Evolutionary conservation across 176 grass and related monocot species (phyloP).

Genomic region (Oryza longistaminata): DNA sequence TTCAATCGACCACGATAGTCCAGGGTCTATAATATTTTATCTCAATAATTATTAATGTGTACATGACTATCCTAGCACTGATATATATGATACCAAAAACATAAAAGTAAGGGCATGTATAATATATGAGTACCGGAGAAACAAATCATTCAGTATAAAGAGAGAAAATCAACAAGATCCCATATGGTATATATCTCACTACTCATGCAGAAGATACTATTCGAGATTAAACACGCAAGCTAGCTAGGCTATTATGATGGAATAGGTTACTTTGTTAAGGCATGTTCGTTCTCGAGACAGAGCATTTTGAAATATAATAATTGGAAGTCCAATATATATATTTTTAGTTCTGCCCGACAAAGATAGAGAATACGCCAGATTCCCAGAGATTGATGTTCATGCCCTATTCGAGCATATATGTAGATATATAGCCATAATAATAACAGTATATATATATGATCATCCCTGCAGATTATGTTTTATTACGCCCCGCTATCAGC

Average conservation of each 20-base stretch:
- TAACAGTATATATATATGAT: not conserved
- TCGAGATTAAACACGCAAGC: constrained; percentile 16
- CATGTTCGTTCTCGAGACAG: not conserved
- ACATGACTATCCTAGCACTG: not conserved
- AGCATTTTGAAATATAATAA: not conserved
- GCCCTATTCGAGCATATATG: not conserved
- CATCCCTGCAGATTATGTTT: not conserved
- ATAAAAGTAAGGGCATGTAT: no score
- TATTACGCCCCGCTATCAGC: no score
- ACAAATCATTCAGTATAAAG: not conserved
- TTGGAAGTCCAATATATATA: not conserved
- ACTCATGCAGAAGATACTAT: constrained; percentile 20
- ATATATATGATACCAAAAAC: no score
- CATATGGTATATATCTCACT: not conserved
- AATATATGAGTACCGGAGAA: no score
- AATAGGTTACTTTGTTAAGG: not conserved
- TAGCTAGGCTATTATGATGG: constrained; percentile 6
- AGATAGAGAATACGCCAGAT: not conserved
- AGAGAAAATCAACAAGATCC: not conserved
- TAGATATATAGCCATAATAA: not conserved
- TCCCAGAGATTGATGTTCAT: not conserved
- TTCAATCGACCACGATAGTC: no score
- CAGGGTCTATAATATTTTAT: no score
- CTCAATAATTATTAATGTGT: not conserved
- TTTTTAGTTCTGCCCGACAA: not conserved